Evolutionary conservation across 345 rosid genomes (phyloP).

Genomic region (Brassica napus): Da-Ae NC_063440.1:25805501-25806000

Average conservation of each 20-base stretch:
- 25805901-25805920: conserved; percentile 9
- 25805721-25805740: too few relatives aligned
- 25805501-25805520: too few relatives aligned
- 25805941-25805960: conserved; percentile 18
- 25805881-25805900: not conserved
- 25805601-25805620: too few relatives aligned
- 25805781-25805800: not conserved
- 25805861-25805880: not conserved
- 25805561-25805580: too few relatives aligned
- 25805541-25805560: too few relatives aligned
- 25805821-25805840: not conserved
- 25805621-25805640: too few relatives aligned
- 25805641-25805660: too few relatives aligned
- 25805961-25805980: not conserved
- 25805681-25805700: not conserved
- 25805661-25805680: not conserved
- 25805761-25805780: not conserved
- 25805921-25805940: conserved; percentile 4
- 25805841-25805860: not conserved
- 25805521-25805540: too few relatives aligned
- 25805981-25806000: not conserved
- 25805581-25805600: too few relatives aligned
- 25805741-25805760: not conserved
- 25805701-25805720: not conserved
- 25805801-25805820: too few relatives aligned